These are phyloP conservation scores for Tetracladium setigerum DNA, from an alignment of 495 filamentous ascomycete genomes.

Conservation along the genomic window DNA sequence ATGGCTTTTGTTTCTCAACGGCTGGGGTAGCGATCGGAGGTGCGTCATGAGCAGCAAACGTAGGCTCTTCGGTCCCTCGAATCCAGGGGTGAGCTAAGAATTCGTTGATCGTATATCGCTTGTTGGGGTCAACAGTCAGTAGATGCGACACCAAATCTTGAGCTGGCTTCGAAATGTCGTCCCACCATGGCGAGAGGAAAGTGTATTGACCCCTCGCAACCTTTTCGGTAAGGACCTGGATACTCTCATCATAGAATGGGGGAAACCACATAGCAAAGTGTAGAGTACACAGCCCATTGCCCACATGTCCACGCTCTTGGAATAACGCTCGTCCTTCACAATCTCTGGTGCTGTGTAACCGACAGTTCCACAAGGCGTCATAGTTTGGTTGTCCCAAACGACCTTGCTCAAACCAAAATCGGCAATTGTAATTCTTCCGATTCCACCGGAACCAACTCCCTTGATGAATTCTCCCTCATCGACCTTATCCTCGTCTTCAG, in stretches of 20 bases:
- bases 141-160: conserved; percentile 93
- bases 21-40: conserved; percentile 69
- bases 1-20: conserved; percentile 40
- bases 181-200: conserved; percentile 98
- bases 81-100: conserved; percentile 95
- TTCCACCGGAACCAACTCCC: conserved; percentile 83
- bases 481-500: conserved; percentile 93
- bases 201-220: conserved; percentile 95
- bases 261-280: conserved; percentile 93
- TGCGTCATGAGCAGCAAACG: conserved; percentile 64
- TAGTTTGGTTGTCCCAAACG: conserved; percentile 97
- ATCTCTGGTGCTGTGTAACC: conserved; percentile 99
- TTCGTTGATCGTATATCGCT: conserved; percentile 80
- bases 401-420: conserved; percentile 97
- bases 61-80: conserved; percentile 64
- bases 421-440: conserved; percentile 92
- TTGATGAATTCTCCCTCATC: conserved; percentile 91
- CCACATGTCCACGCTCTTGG: conserved; percentile 99
- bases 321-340: conserved; percentile 97
- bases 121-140: conserved; percentile 84
- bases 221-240: conserved; percentile 95
- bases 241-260: conserved; percentile 99
- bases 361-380: conserved; percentile 97
- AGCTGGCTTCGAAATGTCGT: conserved; percentile 92
- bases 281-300: conserved; percentile 95